Base-by-base conservation (phyloP, 202 grass and related monocot species). In the Setaria viridis region DNA sequence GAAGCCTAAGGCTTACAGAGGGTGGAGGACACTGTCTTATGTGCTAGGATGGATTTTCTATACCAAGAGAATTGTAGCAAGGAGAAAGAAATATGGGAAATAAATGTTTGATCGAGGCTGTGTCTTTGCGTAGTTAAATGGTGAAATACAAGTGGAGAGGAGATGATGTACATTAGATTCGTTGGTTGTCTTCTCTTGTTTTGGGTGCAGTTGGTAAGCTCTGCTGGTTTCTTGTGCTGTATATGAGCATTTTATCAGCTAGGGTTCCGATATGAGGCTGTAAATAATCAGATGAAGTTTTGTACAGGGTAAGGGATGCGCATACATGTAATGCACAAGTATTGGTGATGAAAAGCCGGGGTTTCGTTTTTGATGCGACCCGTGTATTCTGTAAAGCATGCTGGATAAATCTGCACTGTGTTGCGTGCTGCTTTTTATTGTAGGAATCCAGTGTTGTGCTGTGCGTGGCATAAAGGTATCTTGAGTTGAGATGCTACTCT, bases 41-140 rank as follows among this genome's bases (percentile, higher is more conserved):
- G 97, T 99, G 34, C 48, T 92, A 75, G 88, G 86, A 32, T 96
- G 73, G 87, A 93, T 93, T 81, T 96, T 91, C 77, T 90, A 93
- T 86, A 90, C 91, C 7, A 98, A 93, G 77, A 98, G 53, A 64
- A 87, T 95, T 55, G 87, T 92, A 6, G 93, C 91, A 13, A 94
- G 47, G 77, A 83, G 81, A 74, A 91, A 54, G 62, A 90, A 88
- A 62, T 75, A 46, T n/a, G 83, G 83, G 64, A 95, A 84, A 81
- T 86, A 72, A 83, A 64, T 5, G 67, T 72, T 84, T 15, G 43
- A 10, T 10, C 43, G 62, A 13, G 11, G 62, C 19, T 70, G 33
- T 34, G 20, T 12, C 9, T 83, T n/a, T 86, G 14, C 4, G 16
- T 83, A 67, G 29, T 82, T 78, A 65, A 90, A 60, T 33, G 43